Evolutionary conservation across 2,329 filamentous ascomycete species (phyloP), one percentile per base, ranked within the genome.

Genomic region (Aspergillus amoenus): DNA sequence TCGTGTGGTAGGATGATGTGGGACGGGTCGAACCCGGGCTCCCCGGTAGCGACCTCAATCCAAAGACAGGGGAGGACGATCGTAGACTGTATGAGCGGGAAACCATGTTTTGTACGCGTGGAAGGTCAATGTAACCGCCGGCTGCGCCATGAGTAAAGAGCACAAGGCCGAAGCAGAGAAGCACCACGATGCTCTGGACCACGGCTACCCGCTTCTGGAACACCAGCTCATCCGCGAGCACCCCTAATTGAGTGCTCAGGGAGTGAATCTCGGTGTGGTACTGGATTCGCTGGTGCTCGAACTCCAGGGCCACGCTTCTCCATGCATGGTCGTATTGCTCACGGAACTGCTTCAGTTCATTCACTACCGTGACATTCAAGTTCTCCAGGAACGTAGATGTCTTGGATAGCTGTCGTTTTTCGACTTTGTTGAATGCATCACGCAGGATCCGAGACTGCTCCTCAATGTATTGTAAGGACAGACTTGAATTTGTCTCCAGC

Each of bases 401-500:
- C 69, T 93, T 94, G n/a, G 84, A 80, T 15, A 95, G 79, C 70
- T 97, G 94, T 53, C 89, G 87, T 66, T 92, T 92, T 73, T 97
- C 93, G 30, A 95, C 88, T 67, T 90, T 89, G 54, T 86, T 85
- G 61, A 97, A 90, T 0, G 91, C 91, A 63, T 97, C 91, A 46
- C 93, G 88, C 40, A 97, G 81, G 61, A 96, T 91, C 48, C 87
- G 88, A 4, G 93, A 97, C 72, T 97, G 94, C 58, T 96, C 92
- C 76, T 97, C 93, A 58, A 99, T 96, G 69, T 99, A 99, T 68
- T 96, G 90, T 8, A 97, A 80, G 0, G 93, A 96, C 11, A 97
- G 81, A 0, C 93, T 96, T 11, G 93, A 91, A 71, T 97, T 99
- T 15, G 90, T 85, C 73, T 99, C 94, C 7, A 97, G 86, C 66